Conservation (phyloP, 2,329 filamentous ascomycete genomes). For the Penicillium sp. region DNA sequence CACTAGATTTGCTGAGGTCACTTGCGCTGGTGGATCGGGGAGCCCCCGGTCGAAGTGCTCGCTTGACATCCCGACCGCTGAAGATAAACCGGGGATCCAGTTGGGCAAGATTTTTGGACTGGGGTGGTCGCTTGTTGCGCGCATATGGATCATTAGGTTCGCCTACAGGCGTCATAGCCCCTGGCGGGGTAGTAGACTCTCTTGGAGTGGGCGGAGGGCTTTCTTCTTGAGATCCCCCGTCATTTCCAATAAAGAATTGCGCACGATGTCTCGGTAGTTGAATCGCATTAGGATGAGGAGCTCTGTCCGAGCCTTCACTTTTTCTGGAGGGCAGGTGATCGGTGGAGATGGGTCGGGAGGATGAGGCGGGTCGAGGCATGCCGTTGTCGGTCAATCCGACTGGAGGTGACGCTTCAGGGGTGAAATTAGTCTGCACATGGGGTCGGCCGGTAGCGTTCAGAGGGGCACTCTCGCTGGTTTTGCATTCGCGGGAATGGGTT, state of each 20-base stretch:
- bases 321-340: conserved; percentile 43
- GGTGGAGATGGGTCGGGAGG: conserved; percentile 42
- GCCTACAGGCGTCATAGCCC: conserved; percentile 74
- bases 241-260: conserved; percentile 58
- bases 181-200: conserved; percentile 56
- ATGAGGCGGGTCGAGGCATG: conserved; percentile 35
- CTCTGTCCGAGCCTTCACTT: conserved; percentile 44
- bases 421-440: conserved; percentile 43
- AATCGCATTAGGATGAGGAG: conserved; percentile 37
- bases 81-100: conserved; percentile 86
- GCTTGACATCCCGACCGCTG: conserved; percentile 67
- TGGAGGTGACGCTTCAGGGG: conserved; percentile 55
- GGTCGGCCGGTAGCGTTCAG: conserved; percentile 34
- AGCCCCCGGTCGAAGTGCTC: conserved; percentile 45
- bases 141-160: conserved; percentile 84
- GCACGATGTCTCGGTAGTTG: conserved; percentile 51
- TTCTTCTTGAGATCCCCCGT: conserved; percentile 56
- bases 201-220: conserved; percentile 62
- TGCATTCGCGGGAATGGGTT: conserved; percentile 60
- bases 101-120: conserved; percentile 61
- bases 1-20: conserved; percentile 43
- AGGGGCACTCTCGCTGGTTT: conserved; percentile 32
- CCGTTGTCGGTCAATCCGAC: conserved; percentile 38
- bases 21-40: conserved; percentile 49
- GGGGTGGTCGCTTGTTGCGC: conserved; percentile 73